These are phyloP conservation scores for Neofusicoccum umdonicola DNA, from an alignment of 2,329 filamentous ascomycete species.

Conservation along the genomic window DNA sequence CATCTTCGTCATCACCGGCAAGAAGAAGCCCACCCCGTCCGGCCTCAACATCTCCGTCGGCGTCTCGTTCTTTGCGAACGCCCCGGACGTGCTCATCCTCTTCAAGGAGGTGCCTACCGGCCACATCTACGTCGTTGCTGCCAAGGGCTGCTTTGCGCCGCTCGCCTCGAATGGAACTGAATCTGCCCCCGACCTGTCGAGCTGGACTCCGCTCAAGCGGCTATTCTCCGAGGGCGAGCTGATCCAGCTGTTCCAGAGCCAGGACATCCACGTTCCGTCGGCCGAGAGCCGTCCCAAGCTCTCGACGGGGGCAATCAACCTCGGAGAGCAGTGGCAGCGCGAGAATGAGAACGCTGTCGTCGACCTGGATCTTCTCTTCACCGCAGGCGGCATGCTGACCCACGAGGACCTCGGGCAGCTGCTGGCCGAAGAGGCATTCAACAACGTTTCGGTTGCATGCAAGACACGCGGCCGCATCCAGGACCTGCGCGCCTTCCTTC, in stretches of 20 bases:
- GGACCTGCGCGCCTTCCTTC: conserved; percentile 27
- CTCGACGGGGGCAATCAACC: conserved; percentile 19
- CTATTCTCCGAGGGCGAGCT: conserved; percentile 24
- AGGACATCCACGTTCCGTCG: conserved; percentile 21
- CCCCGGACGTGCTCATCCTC: conserved; percentile 30
- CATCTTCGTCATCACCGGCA: conserved; percentile 27
- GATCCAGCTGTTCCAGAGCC: conserved; percentile 21
- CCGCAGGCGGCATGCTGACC: conserved; percentile 21
- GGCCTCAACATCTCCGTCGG: conserved; percentile 32
- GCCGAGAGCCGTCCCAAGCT: conserved; percentile 21
- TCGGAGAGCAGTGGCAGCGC: conserved; percentile 27
- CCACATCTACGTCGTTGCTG: conserved; percentile 29
- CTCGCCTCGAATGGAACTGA: conserved; percentile 9
- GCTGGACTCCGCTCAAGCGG: conserved; percentile 24
- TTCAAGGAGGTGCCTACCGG: conserved; percentile 29
- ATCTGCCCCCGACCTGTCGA: conserved; percentile 22
- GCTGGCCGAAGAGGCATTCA: conserved; percentile 30
- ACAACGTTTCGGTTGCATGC: conserved; percentile 29
- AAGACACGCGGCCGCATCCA: conserved; percentile 29
- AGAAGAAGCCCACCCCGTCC: conserved; percentile 22
- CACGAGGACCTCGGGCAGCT: conserved; percentile 24
- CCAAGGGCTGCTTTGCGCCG: conserved; percentile 31
- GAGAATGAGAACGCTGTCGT: conserved; percentile 21
- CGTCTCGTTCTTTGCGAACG: conserved; percentile 33
- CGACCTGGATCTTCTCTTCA: conserved; percentile 26